phyloP scores from a whole-genome alignment of 2,329 filamentous ascomycete species.

The Mycosphaerelloides madeirae region DNA sequence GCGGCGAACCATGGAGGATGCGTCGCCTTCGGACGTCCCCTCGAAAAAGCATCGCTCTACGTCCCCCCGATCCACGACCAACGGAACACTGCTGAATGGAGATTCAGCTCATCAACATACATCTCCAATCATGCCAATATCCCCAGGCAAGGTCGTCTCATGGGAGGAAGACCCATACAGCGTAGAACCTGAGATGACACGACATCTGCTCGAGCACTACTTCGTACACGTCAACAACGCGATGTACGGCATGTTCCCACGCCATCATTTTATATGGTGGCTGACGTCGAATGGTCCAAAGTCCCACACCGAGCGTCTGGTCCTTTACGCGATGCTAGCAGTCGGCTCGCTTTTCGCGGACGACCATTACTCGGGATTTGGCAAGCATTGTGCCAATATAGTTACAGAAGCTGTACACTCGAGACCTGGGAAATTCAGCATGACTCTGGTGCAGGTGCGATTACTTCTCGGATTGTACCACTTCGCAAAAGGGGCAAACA shows the following conservation, averaged over 20 bases:
- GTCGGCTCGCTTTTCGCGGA: constrained; percentile 55
- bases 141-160: constrained; percentile 30
- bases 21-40: constrained; percentile 16
- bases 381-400: constrained; percentile 50
- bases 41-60: constrained; percentile 30
- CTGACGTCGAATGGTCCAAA: constrained; percentile 42
- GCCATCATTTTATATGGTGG: constrained; percentile 52
- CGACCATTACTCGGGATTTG: constrained; percentile 36
- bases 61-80: constrained; percentile 20
- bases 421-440: constrained; percentile 48
- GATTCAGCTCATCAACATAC: constrained; percentile 15
- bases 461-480: constrained; percentile 65
- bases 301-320: constrained; percentile 48
- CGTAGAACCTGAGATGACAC: constrained; percentile 45
- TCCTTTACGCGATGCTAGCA: constrained; percentile 57
- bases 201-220: constrained; percentile 52
- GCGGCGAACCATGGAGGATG: constrained; percentile 26
- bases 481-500: constrained; percentile 56
- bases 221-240: constrained; percentile 54
- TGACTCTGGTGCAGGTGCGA: constrained; percentile 64
- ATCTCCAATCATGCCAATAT: constrained; percentile 17
- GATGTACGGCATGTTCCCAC: constrained; percentile 54
- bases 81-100: constrained; percentile 7
- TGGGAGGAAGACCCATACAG: constrained; percentile 54
- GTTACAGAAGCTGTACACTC: constrained; percentile 55